Evolutionary conservation across 2,329 filamentous ascomycete genomes (phyloP), one percentile per base, ranked within the genome.

Genomic region (Diaporthe sp.): DNA sequence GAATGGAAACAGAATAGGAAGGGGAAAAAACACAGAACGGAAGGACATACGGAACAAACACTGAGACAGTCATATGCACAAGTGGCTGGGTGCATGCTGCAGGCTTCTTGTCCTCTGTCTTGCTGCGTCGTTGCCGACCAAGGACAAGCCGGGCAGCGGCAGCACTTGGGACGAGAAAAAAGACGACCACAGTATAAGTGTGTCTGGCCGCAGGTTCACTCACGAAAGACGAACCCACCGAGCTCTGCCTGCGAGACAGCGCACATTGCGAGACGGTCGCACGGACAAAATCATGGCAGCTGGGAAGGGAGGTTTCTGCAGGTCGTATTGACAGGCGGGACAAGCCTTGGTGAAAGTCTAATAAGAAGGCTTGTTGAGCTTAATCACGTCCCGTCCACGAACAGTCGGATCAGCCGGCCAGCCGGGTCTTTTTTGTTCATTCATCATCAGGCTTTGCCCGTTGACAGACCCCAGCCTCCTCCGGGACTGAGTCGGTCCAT

Each of bases 301-400:
- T 19, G 27, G 30, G 44, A 51, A 35, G 42, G 42, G 61, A 35
- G 25, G 58, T 44, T 30, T 30, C 37, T 63, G 37, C 37, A 30
- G 59, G 59, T 63, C 39, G 59, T 63, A 51, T 37, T 51, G 42
- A 51, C 63, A 51, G 44, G 63, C 44, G 63, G 63, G 63, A 51
- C 44, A 37, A 68, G 63, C 15, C 63, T 39, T 53, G 44, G 47
- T 22, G 30, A 50, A 68, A 66, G 61, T 66, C 42, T 51, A 66
- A 51, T 27, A 66, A 66, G 30, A 53, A 68, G 63, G 63, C 44
- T 53, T 53, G 47, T 39, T 27, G 63, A 66, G 63, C 63, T 53
- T 66, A 27, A 37, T 27, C 30, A 51, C n/a, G 32, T 27, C 4
- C 17, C 58, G 58, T 61, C 58, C 9, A 12, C 37, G 37, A 37